These are phyloP conservation scores for Lonicera japonica DNA, from an alignment of 129 eudicot species.

Conservation along the genomic window DNA sequence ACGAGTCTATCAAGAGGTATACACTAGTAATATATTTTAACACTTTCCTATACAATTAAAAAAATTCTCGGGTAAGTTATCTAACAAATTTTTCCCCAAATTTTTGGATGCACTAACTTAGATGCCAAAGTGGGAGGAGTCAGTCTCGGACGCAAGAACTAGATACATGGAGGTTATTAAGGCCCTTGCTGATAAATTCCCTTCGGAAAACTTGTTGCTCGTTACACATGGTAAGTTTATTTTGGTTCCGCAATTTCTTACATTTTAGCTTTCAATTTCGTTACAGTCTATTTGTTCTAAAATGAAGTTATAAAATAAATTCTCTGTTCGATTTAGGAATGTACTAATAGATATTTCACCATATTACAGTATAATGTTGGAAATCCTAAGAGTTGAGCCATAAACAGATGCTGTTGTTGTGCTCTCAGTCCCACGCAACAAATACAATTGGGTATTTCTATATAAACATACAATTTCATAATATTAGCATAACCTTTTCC, in stretches of 20 bases:
- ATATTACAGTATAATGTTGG: no score
- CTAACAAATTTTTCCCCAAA: no score
- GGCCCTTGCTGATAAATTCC: conserved; percentile 81
- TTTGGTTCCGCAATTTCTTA: not conserved
- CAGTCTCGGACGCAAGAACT: conserved; percentile 42
- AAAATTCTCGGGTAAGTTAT: no score
- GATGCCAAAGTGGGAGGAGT: conserved; percentile 88
- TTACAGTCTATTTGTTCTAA: not conserved
- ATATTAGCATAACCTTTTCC: no score
- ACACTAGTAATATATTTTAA: not conserved
- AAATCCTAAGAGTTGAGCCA: no score
- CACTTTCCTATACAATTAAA: not conserved
- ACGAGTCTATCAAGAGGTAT: conserved; percentile 67
- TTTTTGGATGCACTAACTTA: conserved; percentile 10
- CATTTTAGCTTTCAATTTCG: not conserved
- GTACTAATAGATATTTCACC: no score
- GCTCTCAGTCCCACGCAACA: no score
- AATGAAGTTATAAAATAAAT: not conserved
- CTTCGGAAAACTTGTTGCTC: conserved; percentile 78
- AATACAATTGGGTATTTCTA: no score
- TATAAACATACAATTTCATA: no score
- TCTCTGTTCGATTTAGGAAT: no score
- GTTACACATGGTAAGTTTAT: conserved; percentile 72
- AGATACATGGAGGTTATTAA: conserved; percentile 57
- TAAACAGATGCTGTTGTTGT: no score